Evolutionary conservation across 805 yeast species (phyloP).

Genomic region (Cyberlindnera americana): DNA sequence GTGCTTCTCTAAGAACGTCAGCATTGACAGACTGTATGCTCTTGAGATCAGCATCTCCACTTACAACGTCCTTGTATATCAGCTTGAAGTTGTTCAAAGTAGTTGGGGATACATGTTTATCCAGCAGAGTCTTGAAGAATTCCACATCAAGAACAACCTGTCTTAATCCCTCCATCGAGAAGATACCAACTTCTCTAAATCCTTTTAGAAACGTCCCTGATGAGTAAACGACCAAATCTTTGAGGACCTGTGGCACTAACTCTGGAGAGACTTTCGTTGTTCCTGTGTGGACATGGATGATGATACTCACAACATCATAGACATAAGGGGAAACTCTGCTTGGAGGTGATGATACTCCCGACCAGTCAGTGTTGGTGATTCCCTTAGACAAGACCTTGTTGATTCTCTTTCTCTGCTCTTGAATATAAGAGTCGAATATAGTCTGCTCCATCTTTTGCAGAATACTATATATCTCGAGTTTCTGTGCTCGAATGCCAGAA

Average conservation of each 20-base stretch:
- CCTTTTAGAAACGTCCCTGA: slow-evolving; percentile 34
- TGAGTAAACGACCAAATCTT: slow-evolving; percentile 40
- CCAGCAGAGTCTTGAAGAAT: slow-evolving; percentile 38
- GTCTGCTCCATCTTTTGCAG: slow-evolving; percentile 48
- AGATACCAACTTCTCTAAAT: slow-evolving; percentile 41
- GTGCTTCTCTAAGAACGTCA: slow-evolving; percentile 16
- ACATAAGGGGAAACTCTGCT: slow-evolving; percentile 44
- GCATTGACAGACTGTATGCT: slow-evolving; percentile 9
- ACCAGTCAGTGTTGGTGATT: slow-evolving; percentile 42
- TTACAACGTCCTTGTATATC: slow-evolving; percentile 20
- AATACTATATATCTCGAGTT: slow-evolving; percentile 41
- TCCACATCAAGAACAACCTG: slow-evolving; percentile 54
- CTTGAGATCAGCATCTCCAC: slow-evolving; percentile 11
- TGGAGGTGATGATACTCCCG: slow-evolving; percentile 30
- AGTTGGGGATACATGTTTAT: slow-evolving; percentile 17
- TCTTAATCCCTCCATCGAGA: slow-evolving; percentile 44
- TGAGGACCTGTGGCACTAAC: slow-evolving; percentile 42
- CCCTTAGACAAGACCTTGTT: slow-evolving; percentile 41
- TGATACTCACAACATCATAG: slow-evolving; percentile 44
- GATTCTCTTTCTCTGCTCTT: slow-evolving; percentile 40
- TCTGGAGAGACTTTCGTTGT: slow-evolving; percentile 46
- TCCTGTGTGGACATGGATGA: slow-evolving; percentile 50
- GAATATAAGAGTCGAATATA: slow-evolving; percentile 51
- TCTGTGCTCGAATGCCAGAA: slow-evolving; percentile 39
- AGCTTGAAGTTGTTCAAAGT: slow-evolving; percentile 21